Conservation (phyloP, 805 yeast species). For the Yamadazyma sp. region DNA sequence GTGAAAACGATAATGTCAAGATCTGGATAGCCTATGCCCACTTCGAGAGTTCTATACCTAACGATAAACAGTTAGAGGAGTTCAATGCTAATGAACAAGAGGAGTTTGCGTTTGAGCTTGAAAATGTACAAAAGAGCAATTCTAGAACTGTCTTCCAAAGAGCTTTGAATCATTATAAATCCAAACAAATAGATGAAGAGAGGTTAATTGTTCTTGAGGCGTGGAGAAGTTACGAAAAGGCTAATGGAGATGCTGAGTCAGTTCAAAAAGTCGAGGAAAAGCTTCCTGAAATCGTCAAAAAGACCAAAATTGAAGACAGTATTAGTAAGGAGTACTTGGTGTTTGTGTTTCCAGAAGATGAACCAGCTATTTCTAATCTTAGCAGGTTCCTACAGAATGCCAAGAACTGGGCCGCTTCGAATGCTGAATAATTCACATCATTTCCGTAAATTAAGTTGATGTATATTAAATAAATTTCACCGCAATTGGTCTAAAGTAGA, state of each 20-base stretch:
- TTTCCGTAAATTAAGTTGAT: neutral
- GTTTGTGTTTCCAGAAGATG: slow-evolving; percentile 68
- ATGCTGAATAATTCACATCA: no score
- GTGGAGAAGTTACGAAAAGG: slow-evolving; percentile 60
- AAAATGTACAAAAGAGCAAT: slow-evolving; percentile 48
- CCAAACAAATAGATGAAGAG: slow-evolving; percentile 28
- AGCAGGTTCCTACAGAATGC: slow-evolving; percentile 45
- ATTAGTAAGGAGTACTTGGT: slow-evolving; percentile 56
- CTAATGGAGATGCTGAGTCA: slow-evolving; percentile 53
- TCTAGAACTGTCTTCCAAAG: slow-evolving; percentile 58
- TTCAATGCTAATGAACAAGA: slow-evolving; percentile 43
- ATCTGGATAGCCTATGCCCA: slow-evolving; percentile 67
- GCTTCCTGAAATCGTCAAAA: slow-evolving; percentile 54
- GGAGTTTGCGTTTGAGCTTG: slow-evolving; percentile 52
- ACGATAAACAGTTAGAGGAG: slow-evolving; percentile 47
- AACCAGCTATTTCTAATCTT: slow-evolving; percentile 24
- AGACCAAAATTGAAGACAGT: slow-evolving; percentile 45
- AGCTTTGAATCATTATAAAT: slow-evolving; percentile 49
- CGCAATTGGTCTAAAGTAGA: no score
- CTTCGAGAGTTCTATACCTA: slow-evolving; percentile 68
- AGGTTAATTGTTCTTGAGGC: slow-evolving; percentile 59
- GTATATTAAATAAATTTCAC: slow-evolving; percentile 4
- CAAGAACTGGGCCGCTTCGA: slow-evolving; percentile 29
- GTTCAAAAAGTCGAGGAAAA: slow-evolving; percentile 39
- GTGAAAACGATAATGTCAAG: slow-evolving; percentile 26